Evolutionary conservation across 768 basidiomycete species (phyloP), one percentile per base, ranked within the genome.

Genomic region (Suillus luteus): DNA sequence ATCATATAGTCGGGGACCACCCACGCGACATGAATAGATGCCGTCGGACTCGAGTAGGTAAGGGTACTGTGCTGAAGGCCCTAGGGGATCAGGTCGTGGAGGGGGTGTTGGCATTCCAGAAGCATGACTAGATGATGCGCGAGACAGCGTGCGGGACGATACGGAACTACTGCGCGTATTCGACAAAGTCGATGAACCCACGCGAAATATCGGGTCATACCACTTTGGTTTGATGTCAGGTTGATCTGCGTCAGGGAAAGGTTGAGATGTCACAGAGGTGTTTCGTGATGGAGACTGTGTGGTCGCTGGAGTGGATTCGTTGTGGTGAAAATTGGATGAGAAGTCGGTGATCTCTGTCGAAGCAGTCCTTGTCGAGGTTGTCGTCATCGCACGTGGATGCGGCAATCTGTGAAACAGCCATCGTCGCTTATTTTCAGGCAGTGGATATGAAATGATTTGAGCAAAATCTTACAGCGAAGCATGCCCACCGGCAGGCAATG

Each of bases 1-100:
- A 69, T 93, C 91, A 63, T 82, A 91, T 7, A 92, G 70, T 49
- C 83, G 83, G 2, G 86, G 80, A 1, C 90, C 91, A 24, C 84
- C 82, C 8, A 88, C 86, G 31, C 91, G 85, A 68, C 85, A 89
- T 7, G 90, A 91, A 33, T 87, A 79, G 59, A 79, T 77, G 5
- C 80, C 81, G 1, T 82, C 79, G 1, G 81, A 82, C 66, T 78
- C 73, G 5, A 79, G 81, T 11, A 87, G 73, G 68, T 84, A 87
- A 3, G 87, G 87, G 38, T 67, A 70, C 51, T 72, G 76, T 0
- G 81, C 81, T 33, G 84, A 79, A 3, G 90, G 86, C 0, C 85
- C 85, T 5, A 85, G 75, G 15, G 78, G 82, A 46, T 82, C 76
- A 11, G 76, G 70, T 5, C 68, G 66, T 7, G 82, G 81, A 15